Conservation (phyloP, 352 stramenopile genomes). For the Globisporangium yorkense region DNA sequence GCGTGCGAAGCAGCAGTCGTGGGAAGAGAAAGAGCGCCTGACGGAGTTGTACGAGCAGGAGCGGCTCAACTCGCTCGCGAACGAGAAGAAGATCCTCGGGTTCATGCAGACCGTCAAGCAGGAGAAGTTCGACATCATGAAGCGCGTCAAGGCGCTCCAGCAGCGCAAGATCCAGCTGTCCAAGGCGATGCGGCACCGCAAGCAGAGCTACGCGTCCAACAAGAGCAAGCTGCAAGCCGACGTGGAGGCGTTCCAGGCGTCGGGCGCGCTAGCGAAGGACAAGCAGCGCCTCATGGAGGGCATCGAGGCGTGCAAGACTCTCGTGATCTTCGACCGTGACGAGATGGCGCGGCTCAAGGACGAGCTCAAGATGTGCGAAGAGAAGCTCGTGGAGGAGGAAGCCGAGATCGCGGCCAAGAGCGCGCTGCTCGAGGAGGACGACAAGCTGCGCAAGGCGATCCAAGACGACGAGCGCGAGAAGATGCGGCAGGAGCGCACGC, state of each 20-base stretch:
- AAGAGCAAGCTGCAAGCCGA: slow-evolving; percentile 68
- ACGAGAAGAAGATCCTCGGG: slow-evolving; percentile 73
- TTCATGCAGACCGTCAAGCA: slow-evolving; percentile 90
- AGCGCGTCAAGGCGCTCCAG: slow-evolving; percentile 83
- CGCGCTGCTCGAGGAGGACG: slow-evolving; percentile 69
- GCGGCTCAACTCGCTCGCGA: slow-evolving; percentile 77
- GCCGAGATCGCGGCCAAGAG: slow-evolving; percentile 67
- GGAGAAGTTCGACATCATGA: slow-evolving; percentile 89
- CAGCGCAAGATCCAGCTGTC: slow-evolving; percentile 68
- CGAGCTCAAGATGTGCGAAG: slow-evolving; percentile 53
- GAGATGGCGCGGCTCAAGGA: slow-evolving; percentile 50
- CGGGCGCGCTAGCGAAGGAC: slow-evolving; percentile 25
- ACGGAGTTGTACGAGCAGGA: slow-evolving; percentile 85
- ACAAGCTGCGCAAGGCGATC: slow-evolving; percentile 68
- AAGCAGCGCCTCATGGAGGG: slow-evolving; percentile 55
- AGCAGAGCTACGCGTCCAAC: slow-evolving; percentile 66
- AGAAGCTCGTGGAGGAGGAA: slow-evolving; percentile 64
- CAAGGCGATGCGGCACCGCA: slow-evolving; percentile 68
- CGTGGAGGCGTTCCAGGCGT: slow-evolving; percentile 75
- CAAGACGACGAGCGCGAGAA: slow-evolving; percentile 81
- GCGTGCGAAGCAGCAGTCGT: slow-evolving; percentile 83
- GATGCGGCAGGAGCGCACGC: slow-evolving; percentile 65
- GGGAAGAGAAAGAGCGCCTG: slow-evolving; percentile 88
- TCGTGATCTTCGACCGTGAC: slow-evolving; percentile 62
- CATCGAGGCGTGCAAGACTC: slow-evolving; percentile 50